Evolutionary conservation across 805 yeast genomes (phyloP).

Genomic region (Saturnispora serradocipensis): DNA sequence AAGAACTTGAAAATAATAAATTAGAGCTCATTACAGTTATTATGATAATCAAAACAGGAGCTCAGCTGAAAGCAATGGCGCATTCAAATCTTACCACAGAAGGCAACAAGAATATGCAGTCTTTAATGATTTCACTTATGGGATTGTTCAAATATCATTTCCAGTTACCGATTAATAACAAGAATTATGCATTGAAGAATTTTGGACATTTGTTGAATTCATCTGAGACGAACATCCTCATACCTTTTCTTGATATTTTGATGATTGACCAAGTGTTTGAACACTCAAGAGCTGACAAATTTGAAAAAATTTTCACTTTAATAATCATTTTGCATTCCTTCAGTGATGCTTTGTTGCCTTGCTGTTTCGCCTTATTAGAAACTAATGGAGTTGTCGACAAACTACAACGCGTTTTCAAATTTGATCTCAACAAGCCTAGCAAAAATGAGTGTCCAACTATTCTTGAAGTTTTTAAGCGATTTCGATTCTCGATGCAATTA

Average conservation of each 20-base stretch:
- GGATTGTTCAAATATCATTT: conserved; percentile 22
- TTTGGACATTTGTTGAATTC: conserved; percentile 18
- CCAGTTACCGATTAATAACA: conserved; percentile 18
- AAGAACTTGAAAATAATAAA: conserved; percentile 12
- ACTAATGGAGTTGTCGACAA: background rate
- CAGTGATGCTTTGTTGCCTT: conserved; percentile 13
- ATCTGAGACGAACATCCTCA: conserved; percentile 4
- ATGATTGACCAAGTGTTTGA: conserved; percentile 13
- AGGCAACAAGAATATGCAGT: conserved; percentile 11
- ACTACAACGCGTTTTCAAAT: conserved; percentile 6
- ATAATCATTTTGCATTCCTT: conserved; percentile 18
- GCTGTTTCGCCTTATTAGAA: conserved; percentile 3
- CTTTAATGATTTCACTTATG: conserved; percentile 13
- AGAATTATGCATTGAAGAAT: conserved; percentile 21
- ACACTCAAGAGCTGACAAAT: conserved; percentile 13
- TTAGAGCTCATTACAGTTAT: conserved; percentile 22
- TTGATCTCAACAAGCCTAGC: background rate
- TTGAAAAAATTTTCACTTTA: conserved; percentile 17
- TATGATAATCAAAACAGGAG: conserved; percentile 16
- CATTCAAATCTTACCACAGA: conserved; percentile 10
- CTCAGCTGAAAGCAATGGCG: conserved; percentile 12
- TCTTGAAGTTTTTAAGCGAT: conserved; percentile 13
- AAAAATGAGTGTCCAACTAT: conserved; percentile 1
- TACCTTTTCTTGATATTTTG: conserved; percentile 13
- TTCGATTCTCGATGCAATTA: conserved; percentile 14